Percentiles rank a stretch among this genome's conserved stretches.
Evolutionary conservation across 1,284 basidiomycete species (phyloP).

Genomic region (Trichosporon asahii): DNA sequence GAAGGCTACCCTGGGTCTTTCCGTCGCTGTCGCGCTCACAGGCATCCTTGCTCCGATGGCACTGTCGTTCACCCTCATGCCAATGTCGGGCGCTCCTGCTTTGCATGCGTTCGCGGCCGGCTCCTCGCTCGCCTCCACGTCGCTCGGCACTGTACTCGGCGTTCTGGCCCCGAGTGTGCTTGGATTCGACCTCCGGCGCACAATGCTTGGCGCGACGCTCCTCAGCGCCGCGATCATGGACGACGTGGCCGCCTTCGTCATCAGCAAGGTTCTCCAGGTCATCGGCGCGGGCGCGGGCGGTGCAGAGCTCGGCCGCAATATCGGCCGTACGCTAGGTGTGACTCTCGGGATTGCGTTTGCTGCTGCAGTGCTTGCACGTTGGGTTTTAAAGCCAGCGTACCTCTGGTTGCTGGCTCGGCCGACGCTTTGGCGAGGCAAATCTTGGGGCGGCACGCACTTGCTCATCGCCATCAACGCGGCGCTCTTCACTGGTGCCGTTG

Average conservation of each 20-base stretch:
- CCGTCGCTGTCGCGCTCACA: constrained; percentile 53
- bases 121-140: constrained; percentile 58
- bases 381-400: constrained; percentile 26
- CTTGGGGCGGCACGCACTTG: constrained; percentile 25
- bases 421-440: constrained; percentile 13
- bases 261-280: constrained; percentile 55
- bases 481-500: constrained; percentile 39
- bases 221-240: constrained; percentile 59
- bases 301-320: constrained; percentile 30
- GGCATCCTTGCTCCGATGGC: constrained; percentile 57
- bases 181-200: constrained; percentile 51
- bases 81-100: constrained; percentile 51
- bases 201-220: constrained; percentile 56
- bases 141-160: constrained; percentile 59
- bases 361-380: constrained; percentile 21
- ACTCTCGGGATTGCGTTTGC: constrained; percentile 29
- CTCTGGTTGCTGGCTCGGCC: not conserved
- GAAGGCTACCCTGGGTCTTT: constrained; percentile 53
- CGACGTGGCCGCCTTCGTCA: constrained; percentile 59
- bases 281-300: constrained; percentile 37
- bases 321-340: constrained; percentile 36
- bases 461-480: constrained; percentile 37
- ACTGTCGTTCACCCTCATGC: constrained; percentile 53
- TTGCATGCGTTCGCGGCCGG: constrained; percentile 58
- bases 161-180: constrained; percentile 49